These are phyloP conservation scores for Kazachstania viticola DNA, from an alignment of 805 yeast species.

Conservation along the genomic window DNA sequence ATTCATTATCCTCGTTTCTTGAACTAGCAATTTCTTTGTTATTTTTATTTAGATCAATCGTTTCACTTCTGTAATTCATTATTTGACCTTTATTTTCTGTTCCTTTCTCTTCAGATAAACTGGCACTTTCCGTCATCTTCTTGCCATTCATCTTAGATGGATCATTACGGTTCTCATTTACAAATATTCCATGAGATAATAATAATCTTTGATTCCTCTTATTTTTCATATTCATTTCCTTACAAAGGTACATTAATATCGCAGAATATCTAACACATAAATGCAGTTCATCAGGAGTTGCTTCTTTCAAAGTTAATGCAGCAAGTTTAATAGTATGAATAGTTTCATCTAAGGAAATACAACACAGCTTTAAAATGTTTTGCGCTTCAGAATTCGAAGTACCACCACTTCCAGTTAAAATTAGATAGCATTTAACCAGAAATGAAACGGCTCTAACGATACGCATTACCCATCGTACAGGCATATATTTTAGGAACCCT, in stretches of 20 bases:
- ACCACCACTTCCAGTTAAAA: slow-evolving; percentile 28
- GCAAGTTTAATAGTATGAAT: slow-evolving; percentile 55
- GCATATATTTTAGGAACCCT: slow-evolving; percentile 61
- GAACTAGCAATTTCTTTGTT: neutral
- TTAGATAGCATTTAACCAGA: slow-evolving; percentile 72
- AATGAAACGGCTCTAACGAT: slow-evolving; percentile 84
- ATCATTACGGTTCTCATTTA: slow-evolving; percentile 2
- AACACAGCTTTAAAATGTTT: slow-evolving; percentile 45
- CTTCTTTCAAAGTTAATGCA: slow-evolving; percentile 63
- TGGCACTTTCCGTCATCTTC: neutral
- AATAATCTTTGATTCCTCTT: slow-evolving; percentile 4
- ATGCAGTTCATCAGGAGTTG: slow-evolving; percentile 85
- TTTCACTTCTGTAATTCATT: neutral
- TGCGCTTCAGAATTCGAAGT: slow-evolving; percentile 30
- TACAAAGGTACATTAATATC: slow-evolving; percentile 61
- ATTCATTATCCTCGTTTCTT: neutral
- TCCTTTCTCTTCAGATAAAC: no score
- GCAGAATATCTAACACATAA: slow-evolving; percentile 71
- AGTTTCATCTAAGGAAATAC: slow-evolving; percentile 62
- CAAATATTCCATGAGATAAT: slow-evolving; percentile 3
- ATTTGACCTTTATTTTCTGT: neutral
- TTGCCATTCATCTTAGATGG: neutral
- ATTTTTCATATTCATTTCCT: slow-evolving; percentile 51
- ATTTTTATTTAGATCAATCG: neutral
- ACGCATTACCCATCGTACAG: slow-evolving; percentile 85